These are phyloP conservation scores for Carex pumila DNA, from an alignment of 176 grass and related monocot genomes.

Conservation along the genomic window DNA sequence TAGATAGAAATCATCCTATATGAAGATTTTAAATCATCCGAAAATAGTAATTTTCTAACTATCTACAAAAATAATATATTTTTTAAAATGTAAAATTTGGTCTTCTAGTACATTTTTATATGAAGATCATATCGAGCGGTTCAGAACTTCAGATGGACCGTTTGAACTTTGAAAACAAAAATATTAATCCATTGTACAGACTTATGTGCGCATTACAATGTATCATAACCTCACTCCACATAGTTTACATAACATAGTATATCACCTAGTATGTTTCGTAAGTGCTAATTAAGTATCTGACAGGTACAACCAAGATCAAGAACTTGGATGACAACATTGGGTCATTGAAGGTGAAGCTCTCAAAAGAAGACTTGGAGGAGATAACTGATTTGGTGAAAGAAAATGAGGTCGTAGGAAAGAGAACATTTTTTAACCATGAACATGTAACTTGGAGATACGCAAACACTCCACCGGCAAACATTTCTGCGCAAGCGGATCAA, in stretches of 20 bases:
- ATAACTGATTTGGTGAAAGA: conserved; percentile 37
- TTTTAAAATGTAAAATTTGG: too few species aligned
- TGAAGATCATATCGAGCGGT: too few species aligned
- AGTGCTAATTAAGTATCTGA: conserved; percentile 14
- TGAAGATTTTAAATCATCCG: too few species aligned
- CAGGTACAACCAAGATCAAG: conserved; percentile 66
- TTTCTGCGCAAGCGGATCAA: not conserved
- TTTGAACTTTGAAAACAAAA: too few species aligned
- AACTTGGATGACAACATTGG: conserved; percentile 71
- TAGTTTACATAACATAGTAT: not conserved
- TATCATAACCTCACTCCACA: not conserved
- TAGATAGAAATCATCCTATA: too few species aligned
- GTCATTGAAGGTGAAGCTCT: conserved; percentile 50
- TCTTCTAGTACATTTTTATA: too few species aligned
- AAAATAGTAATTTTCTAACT: too few species aligned
- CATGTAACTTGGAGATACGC: conserved; percentile 38
- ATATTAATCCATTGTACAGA: too few species aligned
- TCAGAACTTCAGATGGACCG: too few species aligned
- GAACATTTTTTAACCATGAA: conserved; percentile 33
- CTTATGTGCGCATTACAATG: too few species aligned
- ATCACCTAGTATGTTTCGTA: not conserved
- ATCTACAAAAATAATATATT: too few species aligned
- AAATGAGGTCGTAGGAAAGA: conserved; percentile 53
- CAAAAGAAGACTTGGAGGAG: conserved; percentile 55
- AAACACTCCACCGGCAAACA: conserved; percentile 33